Conservation (phyloP, 2,329 filamentous ascomycete species). For the Endocalyx cinctus region DNA sequence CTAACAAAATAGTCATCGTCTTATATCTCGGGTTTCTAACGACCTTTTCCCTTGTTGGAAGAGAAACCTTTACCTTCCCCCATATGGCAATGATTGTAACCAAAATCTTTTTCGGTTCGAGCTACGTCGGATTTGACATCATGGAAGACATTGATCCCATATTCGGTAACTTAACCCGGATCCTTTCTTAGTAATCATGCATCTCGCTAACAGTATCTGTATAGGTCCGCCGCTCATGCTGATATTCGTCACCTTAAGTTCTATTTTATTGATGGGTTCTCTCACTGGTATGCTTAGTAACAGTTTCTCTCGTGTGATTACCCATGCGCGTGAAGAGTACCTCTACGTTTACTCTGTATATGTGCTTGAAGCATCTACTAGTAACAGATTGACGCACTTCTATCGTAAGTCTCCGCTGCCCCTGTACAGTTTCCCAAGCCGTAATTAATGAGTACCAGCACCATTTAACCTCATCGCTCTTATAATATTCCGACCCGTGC, state of each 20-base stretch:
- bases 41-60: constrained; percentile 75
- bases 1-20: constrained; percentile 1
- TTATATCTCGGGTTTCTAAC: constrained; percentile 85
- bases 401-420: constrained; percentile 38
- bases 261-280: constrained; percentile 74
- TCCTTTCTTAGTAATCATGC: too few species aligned
- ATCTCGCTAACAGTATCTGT: constrained; percentile 7
- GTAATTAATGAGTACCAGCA: constrained; percentile 23
- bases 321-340: constrained; percentile 68
- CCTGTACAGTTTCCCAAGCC: too few species aligned
- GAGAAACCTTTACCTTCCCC: constrained; percentile 58
- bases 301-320: constrained; percentile 63
- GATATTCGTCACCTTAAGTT: constrained; percentile 72
- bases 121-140: constrained; percentile 67
- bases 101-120: constrained; percentile 77
- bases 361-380: constrained; percentile 62
- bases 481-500: constrained; percentile 65
- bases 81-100: constrained; percentile 73
- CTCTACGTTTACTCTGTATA: constrained; percentile 69
- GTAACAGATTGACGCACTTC: constrained; percentile 65
- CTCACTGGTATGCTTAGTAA: constrained; percentile 75
- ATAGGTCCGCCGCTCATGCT: constrained; percentile 57
- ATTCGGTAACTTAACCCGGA: constrained; percentile 42
- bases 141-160: constrained; percentile 56
- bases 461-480: constrained; percentile 72